phyloP scores from a whole-genome alignment of 2,329 filamentous ascomycete genomes.

The Lojkania enalia region DNA sequence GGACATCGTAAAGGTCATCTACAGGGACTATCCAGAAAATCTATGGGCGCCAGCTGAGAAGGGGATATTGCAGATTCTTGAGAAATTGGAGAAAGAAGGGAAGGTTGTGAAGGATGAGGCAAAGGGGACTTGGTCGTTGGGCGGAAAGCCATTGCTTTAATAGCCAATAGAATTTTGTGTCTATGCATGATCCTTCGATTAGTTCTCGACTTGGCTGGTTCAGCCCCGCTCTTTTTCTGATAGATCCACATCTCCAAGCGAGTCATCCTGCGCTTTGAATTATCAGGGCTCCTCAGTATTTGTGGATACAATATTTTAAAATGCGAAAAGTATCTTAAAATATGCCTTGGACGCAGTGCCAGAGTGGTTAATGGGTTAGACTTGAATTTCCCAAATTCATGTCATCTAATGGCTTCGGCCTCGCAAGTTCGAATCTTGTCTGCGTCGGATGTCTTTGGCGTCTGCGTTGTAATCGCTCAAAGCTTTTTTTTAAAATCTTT shows the following conservation, averaged over 20 bases:
- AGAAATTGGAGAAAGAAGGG: conserved; percentile 76
- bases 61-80: conserved; percentile 76
- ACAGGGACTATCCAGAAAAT: conserved; percentile 74
- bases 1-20: conserved; percentile 87
- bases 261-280: neutral
- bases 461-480: neutral
- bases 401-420: conserved; percentile 49
- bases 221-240: neutral
- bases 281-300: neutral
- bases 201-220: neutral
- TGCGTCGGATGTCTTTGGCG: conserved; percentile 18
- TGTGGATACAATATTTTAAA: neutral
- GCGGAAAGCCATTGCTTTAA: conserved; percentile 37
- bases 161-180: conserved; percentile 4
- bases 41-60: conserved; percentile 75
- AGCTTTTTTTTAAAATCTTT: neutral
- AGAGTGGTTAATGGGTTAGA: conserved; percentile 51
- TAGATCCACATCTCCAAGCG: neutral
- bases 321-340: neutral
- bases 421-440: conserved; percentile 46
- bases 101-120: conserved; percentile 55
- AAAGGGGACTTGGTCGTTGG: conserved; percentile 41
- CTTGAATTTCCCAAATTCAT: conserved; percentile 42
- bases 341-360: conserved; percentile 32
- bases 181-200: neutral